Evolutionary conservation across 441 rosid genomes (phyloP).

Genomic region (Biscutella auriculata): DNA sequence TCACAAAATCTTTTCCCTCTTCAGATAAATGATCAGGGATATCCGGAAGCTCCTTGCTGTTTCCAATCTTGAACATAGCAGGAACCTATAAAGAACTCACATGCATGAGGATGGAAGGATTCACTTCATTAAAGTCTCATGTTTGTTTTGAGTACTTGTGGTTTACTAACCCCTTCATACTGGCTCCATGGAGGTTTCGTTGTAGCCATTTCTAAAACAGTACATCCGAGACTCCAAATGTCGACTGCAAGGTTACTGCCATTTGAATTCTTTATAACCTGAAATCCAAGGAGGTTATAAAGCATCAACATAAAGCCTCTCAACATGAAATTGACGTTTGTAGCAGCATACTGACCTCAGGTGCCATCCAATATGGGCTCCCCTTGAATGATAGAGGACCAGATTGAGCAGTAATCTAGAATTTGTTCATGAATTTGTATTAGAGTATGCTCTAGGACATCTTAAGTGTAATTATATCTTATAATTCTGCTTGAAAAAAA

Average conservation of each 20-base stretch:
- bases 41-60: conserved; percentile 92
- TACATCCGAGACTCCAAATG: conserved; percentile 63
- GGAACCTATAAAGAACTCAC: conserved; percentile 29
- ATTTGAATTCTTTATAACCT: conserved; percentile 39
- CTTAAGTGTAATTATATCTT: no score
- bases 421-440: conserved; percentile 14
- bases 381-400: conserved; percentile 93
- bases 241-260: conserved; percentile 49
- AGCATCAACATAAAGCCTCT: conserved; percentile 10
- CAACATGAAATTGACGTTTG: not conserved
- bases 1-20: conserved; percentile 83
- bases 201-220: conserved; percentile 60
- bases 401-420: conserved; percentile 87
- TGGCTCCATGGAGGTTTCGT: conserved; percentile 66
- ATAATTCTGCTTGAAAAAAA: not conserved
- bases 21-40: conserved; percentile 85
- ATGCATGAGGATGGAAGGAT: conserved; percentile 1
- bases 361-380: conserved; percentile 99
- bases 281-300: conserved; percentile 1
- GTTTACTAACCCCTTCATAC: conserved; percentile 59
- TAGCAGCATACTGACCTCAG: conserved; percentile 55
- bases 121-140: not conserved
- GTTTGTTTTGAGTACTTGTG: not conserved
- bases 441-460: no score
- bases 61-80: conserved; percentile 98